These are phyloP conservation scores for Spinellus fusiger DNA, from an alignment of 192 early-diverging fungal genomes.

Conservation along the genomic window DNA sequence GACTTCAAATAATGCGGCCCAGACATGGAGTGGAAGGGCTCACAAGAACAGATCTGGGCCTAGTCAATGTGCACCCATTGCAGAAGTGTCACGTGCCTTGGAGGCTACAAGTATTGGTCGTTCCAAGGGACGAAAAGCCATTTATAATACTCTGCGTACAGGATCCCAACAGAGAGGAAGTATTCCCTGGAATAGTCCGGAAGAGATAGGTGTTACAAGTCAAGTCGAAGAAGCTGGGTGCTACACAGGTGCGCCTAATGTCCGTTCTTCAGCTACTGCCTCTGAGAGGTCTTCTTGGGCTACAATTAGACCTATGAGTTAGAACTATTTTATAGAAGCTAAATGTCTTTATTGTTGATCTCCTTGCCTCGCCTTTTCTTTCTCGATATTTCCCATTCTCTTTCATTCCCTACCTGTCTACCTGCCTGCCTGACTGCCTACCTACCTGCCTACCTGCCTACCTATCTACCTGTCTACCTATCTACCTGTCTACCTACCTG, in stretches of 20 bases:
- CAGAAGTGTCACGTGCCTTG: not conserved
- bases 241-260: not conserved
- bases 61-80: not conserved
- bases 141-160: not conserved
- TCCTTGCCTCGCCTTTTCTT: too few species aligned
- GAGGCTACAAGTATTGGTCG: not conserved
- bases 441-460: too few species aligned
- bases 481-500: too few species aligned
- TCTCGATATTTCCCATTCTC: too few species aligned
- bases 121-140: not conserved
- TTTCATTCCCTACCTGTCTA: too few species aligned
- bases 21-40: not conserved
- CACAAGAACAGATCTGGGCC: not conserved
- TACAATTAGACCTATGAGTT: not conserved
- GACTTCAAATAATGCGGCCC: not conserved
- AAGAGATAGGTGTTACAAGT: not conserved
- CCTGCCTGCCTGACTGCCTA: too few species aligned
- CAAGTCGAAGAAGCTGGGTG: not conserved
- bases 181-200: not conserved
- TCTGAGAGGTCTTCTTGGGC: not conserved
- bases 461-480: too few species aligned
- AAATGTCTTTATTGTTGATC: not conserved
- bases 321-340: not conserved
- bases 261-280: not conserved
- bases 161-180: not conserved